Conservation (phyloP, 2,329 filamentous ascomycete species). For the Sclerotinia sclerotiorum region DNA sequence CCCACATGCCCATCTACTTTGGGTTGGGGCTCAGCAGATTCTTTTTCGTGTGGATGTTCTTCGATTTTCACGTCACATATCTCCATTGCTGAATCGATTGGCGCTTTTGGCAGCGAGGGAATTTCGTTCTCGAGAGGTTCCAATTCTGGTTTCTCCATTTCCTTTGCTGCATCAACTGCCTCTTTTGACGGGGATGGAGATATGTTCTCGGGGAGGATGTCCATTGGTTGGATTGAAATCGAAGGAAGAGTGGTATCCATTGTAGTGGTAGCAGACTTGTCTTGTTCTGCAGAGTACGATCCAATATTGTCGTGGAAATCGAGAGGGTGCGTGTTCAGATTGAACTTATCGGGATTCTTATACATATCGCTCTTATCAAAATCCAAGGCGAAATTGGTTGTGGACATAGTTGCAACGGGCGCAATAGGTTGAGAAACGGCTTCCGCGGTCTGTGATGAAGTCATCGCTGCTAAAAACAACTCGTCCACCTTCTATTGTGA, state of each 20-base stretch:
- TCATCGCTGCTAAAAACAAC: conserved; percentile 42
- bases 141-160: neutral
- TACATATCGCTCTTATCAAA: neutral
- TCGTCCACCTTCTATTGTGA: conserved; percentile 36
- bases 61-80: neutral
- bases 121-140: neutral
- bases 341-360: neutral
- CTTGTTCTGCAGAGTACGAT: neutral
- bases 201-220: neutral
- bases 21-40: neutral
- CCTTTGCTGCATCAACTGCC: neutral
- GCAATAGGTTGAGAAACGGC: conserved; percentile 19
- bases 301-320: neutral
- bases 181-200: neutral
- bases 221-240: neutral
- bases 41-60: neutral
- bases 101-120: neutral
- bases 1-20: neutral
- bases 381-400: neutral
- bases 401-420: conserved; percentile 23
- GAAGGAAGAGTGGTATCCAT: neutral
- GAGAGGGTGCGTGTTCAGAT: neutral
- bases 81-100: neutral
- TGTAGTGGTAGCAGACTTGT: neutral
- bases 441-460: conserved; percentile 37